Percentiles rank a stretch among this genome's conserved stretches.
These are phyloP conservation scores for Capillidium heterosporum DNA, from an alignment of 371 early-diverging fungal genomes.

Conservation along the genomic window DNA sequence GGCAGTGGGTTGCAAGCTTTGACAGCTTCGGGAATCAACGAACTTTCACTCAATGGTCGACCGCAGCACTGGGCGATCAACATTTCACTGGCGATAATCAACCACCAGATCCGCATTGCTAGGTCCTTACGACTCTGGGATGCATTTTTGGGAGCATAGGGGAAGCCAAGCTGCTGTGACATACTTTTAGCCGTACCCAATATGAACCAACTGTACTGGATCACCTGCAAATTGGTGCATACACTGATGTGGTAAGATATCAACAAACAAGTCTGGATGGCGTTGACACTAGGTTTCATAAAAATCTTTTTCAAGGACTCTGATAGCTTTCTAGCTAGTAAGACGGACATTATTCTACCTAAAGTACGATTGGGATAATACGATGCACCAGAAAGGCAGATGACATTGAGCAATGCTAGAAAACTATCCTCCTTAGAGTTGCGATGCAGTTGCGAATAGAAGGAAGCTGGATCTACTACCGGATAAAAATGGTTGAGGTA, in stretches of 20 bases:
- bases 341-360: neutral
- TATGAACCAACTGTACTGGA: neutral
- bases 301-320: neutral
- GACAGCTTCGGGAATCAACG: too few species aligned
- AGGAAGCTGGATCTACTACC: neutral
- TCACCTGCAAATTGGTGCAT: neutral
- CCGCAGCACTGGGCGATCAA: neutral
- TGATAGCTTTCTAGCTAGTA: neutral
- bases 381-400: neutral
- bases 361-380: neutral
- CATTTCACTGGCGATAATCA: neutral
- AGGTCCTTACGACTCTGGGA: neutral
- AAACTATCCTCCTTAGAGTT: neutral
- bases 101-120: neutral
- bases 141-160: neutral
- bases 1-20: too few species aligned
- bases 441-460: neutral
- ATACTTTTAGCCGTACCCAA: neutral
- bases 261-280: neutral
- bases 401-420: neutral
- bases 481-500: neutral
- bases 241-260: neutral
- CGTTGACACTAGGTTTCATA: neutral
- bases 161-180: neutral
- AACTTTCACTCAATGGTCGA: neutral